These are phyloP conservation scores for Phytopythium ostracodes DNA, from an alignment of 352 stramenopile species.

Conservation along the genomic window DNA sequence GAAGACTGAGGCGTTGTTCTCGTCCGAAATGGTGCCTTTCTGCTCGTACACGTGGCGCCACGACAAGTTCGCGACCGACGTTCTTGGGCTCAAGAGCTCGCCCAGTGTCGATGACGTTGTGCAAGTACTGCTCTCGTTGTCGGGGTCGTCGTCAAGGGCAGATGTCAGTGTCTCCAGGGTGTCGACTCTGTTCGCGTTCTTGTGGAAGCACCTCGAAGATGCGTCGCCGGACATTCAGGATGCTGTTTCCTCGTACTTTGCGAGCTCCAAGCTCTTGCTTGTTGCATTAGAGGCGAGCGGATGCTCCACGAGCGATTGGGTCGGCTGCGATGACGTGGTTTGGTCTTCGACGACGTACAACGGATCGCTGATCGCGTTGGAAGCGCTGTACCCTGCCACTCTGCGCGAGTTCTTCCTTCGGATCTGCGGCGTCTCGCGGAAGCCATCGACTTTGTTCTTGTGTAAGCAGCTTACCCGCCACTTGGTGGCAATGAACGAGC, in stretches of 20 bases:
- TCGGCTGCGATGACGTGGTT: conserved; percentile 27
- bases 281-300: background rate
- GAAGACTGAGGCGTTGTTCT: conserved; percentile 32
- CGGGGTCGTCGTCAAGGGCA: conserved; percentile 12
- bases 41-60: conserved; percentile 31
- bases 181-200: conserved; percentile 31
- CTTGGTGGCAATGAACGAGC: background rate
- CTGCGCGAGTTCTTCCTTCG: conserved; percentile 62
- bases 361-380: conserved; percentile 28
- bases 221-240: background rate
- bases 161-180: conserved; percentile 21
- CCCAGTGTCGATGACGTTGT: conserved; percentile 41
- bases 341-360: conserved; percentile 37
- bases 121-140: conserved; percentile 25
- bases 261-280: conserved; percentile 24
- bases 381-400: conserved; percentile 46
- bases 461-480: conserved; percentile 25
- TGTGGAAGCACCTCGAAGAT: conserved; percentile 26
- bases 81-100: conserved; percentile 42
- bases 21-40: conserved; percentile 44
- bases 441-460: conserved; percentile 47
- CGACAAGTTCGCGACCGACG: conserved; percentile 22
- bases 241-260: conserved; percentile 11
- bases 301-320: background rate
- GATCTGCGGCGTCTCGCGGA: conserved; percentile 56